These are phyloP conservation scores for Amaranthus tricolor DNA, from an alignment of 179 eudicot species.

Conservation along the genomic window DNA sequence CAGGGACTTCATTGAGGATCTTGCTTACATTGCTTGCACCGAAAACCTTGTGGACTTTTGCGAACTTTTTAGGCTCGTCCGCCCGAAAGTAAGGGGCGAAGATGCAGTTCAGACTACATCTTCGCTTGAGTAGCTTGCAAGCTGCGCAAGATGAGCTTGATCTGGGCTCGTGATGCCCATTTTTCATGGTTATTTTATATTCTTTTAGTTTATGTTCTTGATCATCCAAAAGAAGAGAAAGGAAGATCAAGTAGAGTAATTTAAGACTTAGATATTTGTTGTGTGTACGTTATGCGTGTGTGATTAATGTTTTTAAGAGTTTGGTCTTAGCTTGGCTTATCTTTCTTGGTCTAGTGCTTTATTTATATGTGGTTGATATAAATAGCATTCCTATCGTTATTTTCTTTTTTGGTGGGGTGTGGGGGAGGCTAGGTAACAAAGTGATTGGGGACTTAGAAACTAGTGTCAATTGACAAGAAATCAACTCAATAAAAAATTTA, in stretches of 20 bases:
- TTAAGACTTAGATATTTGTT: neutral
- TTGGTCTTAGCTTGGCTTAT: neutral
- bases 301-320: no score
- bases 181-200: constrained; percentile 15
- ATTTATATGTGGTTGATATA: constrained; percentile 11
- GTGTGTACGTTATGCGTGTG: neutral
- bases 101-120: constrained; percentile 64
- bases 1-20: constrained; percentile 69
- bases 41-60: constrained; percentile 65
- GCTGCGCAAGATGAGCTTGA: constrained; percentile 79
- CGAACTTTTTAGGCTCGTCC: constrained; percentile 66
- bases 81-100: constrained; percentile 76
- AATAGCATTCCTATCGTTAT: neutral
- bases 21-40: constrained; percentile 75
- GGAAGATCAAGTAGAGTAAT: neutral
- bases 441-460: neutral
- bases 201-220: neutral
- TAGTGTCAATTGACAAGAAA: no score
- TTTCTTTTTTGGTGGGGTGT: neutral
- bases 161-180: constrained; percentile 29
- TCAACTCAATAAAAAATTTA: no score
- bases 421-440: neutral
- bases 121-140: constrained; percentile 63
- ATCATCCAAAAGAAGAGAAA: neutral
- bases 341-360: constrained; percentile 3